phyloP scores from a whole-genome alignment of 805 yeast genomes.

The Pichia ethanolica region DNA sequence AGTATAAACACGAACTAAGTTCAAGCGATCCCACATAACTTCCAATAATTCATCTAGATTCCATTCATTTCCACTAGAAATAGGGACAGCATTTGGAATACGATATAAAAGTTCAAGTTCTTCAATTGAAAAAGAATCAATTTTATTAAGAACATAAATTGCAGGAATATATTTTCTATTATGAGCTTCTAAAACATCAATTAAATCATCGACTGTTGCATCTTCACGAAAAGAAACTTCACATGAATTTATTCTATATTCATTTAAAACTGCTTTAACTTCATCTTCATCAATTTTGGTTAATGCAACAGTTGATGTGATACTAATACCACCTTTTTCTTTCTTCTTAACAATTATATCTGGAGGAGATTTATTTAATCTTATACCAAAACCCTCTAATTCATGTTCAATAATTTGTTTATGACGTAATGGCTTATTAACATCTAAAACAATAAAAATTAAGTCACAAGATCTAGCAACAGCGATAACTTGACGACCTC shows the following conservation, averaged over 20 bases:
- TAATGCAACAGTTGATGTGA: constrained; percentile 87
- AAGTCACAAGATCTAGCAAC: constrained; percentile 97
- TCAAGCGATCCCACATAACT: constrained; percentile 89
- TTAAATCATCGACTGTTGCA: constrained; percentile 94
- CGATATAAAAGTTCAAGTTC: constrained; percentile 85
- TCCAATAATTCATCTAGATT: constrained; percentile 91
- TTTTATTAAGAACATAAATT: constrained; percentile 87
- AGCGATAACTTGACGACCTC: constrained; percentile 96
- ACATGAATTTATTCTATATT: constrained; percentile 91
- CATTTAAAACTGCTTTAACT: constrained; percentile 92
- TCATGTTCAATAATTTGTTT: constrained; percentile 91
- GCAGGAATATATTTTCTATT: constrained; percentile 94
- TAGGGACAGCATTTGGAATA: constrained; percentile 96
- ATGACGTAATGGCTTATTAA: constrained; percentile 91
- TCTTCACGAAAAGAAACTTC: constrained; percentile 96
- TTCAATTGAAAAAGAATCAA: constrained; percentile 89
- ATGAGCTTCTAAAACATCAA: constrained; percentile 86
- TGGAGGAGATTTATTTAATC: constrained; percentile 88
- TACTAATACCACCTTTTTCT: constrained; percentile 92
- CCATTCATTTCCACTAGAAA: constrained; percentile 95
- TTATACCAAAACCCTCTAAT: constrained; percentile 94
- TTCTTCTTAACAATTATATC: constrained; percentile 86
- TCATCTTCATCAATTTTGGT: constrained; percentile 90
- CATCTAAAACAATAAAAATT: constrained; percentile 89
- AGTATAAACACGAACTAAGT: constrained; percentile 91